Conservation (phyloP, 176 grass and related monocot genomes). For the Poa pratensis region DNA sequence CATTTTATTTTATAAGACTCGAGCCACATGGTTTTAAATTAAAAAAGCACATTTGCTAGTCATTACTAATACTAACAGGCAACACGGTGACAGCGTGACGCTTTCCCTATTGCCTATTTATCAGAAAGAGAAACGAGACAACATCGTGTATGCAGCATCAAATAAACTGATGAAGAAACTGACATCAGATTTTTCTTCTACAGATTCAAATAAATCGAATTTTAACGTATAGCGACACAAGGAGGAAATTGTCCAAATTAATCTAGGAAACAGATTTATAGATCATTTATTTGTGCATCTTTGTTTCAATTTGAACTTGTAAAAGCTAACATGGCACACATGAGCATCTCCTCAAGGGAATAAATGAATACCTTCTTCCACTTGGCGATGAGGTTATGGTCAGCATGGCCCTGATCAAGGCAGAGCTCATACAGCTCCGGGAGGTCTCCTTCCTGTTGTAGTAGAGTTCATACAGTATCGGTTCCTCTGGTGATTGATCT, state of each 20-base stretch:
- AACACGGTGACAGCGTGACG: neutral
- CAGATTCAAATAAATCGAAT: neutral
- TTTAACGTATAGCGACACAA: neutral
- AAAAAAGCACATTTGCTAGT: too few species aligned
- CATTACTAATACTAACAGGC: neutral
- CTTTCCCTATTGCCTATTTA: neutral
- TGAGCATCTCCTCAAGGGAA: too few species aligned
- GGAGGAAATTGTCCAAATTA: neutral
- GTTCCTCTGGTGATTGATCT: conserved; percentile 50
- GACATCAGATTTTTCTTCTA: conserved; percentile 4
- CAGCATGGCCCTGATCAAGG: conserved; percentile 47
- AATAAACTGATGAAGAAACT: neutral
- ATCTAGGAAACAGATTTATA: neutral
- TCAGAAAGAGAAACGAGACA: neutral
- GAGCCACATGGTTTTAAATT: too few species aligned
- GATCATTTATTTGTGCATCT: neutral
- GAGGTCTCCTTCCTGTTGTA: conserved; percentile 49
- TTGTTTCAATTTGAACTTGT: neutral
- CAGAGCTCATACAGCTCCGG: conserved; percentile 48
- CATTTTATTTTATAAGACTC: too few species aligned
- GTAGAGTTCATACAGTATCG: conserved; percentile 57
- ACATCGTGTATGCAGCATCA: neutral
- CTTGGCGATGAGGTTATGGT: conserved; percentile 48
- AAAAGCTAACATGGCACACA: neutral
- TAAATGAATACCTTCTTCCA: conserved; percentile 51